Evolutionary conservation across 345 rosid genomes (phyloP).

Genomic region (Brassica incana): DNA sequence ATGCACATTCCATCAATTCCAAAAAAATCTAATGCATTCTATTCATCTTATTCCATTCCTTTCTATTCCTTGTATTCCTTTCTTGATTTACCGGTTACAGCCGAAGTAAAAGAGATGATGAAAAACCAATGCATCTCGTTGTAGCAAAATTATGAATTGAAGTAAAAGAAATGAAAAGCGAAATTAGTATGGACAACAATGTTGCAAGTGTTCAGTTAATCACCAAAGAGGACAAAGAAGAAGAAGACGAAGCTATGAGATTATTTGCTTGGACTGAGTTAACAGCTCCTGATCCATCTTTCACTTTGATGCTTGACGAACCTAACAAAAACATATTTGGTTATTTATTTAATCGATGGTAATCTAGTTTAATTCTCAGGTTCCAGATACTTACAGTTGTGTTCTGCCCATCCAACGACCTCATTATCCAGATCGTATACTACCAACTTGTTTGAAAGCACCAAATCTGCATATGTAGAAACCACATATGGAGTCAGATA

Average conservation of each 20-base stretch:
- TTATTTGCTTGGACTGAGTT: conserved; percentile 57
- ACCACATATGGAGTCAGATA: neutral
- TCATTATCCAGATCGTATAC: conserved; percentile 77
- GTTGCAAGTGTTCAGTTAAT: conserved; percentile 29
- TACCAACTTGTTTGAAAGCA: conserved; percentile 86
- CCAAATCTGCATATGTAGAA: conserved; percentile 64
- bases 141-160: conserved; percentile 32
- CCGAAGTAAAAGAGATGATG: too few relatives aligned
- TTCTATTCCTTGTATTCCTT: too few relatives aligned
- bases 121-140: neutral
- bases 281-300: conserved; percentile 48
- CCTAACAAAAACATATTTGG: conserved; percentile 44
- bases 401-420: conserved; percentile 80
- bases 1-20: too few relatives aligned
- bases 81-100: too few relatives aligned
- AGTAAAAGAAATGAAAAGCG: conserved; percentile 43
- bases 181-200: conserved; percentile 43
- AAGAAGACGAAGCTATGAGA: conserved; percentile 43
- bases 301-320: conserved; percentile 71
- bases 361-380: neutral
- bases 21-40: too few relatives aligned
- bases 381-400: conserved; percentile 71
- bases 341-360: neutral
- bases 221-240: neutral
- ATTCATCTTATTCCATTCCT: too few relatives aligned